phyloP scores from a whole-genome alignment of 495 filamentous ascomycete genomes.

The Xylaria cubensis region DNA sequence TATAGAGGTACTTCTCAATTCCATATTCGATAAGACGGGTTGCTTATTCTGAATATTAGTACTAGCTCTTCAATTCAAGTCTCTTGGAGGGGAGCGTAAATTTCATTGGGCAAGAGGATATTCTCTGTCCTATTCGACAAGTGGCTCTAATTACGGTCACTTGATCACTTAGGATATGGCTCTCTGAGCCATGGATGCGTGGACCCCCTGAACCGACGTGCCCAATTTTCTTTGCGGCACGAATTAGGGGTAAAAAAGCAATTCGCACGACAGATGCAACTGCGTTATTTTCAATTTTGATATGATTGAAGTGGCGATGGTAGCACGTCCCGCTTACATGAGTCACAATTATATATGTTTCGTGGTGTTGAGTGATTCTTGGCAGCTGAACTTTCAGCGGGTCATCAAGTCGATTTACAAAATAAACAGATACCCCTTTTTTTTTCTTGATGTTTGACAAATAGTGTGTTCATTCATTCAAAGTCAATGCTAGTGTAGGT shows the following conservation, averaged over 20 bases:
- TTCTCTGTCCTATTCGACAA: background rate
- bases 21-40: background rate
- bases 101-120: background rate
- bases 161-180: background rate
- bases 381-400: background rate
- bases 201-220: background rate
- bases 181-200: background rate
- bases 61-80: background rate
- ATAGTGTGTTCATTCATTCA: background rate
- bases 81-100: background rate
- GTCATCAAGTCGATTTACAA: background rate
- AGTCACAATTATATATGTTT: background rate
- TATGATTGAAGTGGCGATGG: background rate
- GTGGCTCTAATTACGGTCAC: background rate
- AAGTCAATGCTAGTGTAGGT: background rate
- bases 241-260: background rate
- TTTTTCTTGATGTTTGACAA: background rate
- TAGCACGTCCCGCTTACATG: background rate
- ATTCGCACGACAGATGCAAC: background rate
- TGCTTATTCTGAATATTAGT: background rate
- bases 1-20: background rate
- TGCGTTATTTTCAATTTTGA: background rate
- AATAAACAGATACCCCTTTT: constrained; percentile 16
- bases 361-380: background rate
- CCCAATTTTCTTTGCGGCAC: background rate